phyloP scores from a whole-genome alignment of 2,329 filamentous ascomycete genomes.

The Curvularia lunata region DNA sequence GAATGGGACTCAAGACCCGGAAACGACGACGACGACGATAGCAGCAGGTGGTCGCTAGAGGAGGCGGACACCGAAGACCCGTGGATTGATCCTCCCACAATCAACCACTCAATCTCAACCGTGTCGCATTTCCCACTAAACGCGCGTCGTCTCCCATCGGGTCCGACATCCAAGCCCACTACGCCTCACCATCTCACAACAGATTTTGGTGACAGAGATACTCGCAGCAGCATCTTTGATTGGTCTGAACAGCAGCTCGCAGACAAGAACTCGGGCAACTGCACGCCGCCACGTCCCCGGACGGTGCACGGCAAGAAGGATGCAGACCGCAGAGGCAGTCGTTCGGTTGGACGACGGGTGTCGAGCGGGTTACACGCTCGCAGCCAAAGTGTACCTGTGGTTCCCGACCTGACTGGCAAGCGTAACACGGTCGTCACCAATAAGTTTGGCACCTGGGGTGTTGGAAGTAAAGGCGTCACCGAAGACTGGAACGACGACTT shows the following conservation, averaged over 20 bases:
- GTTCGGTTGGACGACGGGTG: constrained; percentile 69
- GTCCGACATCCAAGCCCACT: constrained; percentile 45
- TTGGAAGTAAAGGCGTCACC: constrained; percentile 78
- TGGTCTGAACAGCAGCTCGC: constrained; percentile 72
- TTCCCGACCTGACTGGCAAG: constrained; percentile 63
- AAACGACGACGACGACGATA: constrained; percentile 45
- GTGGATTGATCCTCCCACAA: constrained; percentile 49
- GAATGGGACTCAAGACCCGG: constrained; percentile 49
- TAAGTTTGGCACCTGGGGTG: constrained; percentile 83
- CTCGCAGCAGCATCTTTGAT: constrained; percentile 74
- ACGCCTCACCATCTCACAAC: constrained; percentile 48
- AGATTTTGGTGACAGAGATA: constrained; percentile 50
- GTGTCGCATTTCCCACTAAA: constrained; percentile 44
- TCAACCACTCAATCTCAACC: constrained; percentile 40
- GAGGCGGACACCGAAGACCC: constrained; percentile 48
- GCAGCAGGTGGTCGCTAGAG: constrained; percentile 52
- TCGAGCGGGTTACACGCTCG: constrained; percentile 74
- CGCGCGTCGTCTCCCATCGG: constrained; percentile 37
- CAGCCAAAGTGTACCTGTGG: constrained; percentile 80
- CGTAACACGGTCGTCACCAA: constrained; percentile 63
- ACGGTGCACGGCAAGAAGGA: constrained; percentile 80
- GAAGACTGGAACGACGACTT: constrained; percentile 94
- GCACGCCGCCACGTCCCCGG: constrained; percentile 68
- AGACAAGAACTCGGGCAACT: constrained; percentile 66
- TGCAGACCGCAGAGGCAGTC: constrained; percentile 72